Evolutionary conservation across 345 rosid species (phyloP).

Genomic region (Pugionium dolabratum): DNA sequence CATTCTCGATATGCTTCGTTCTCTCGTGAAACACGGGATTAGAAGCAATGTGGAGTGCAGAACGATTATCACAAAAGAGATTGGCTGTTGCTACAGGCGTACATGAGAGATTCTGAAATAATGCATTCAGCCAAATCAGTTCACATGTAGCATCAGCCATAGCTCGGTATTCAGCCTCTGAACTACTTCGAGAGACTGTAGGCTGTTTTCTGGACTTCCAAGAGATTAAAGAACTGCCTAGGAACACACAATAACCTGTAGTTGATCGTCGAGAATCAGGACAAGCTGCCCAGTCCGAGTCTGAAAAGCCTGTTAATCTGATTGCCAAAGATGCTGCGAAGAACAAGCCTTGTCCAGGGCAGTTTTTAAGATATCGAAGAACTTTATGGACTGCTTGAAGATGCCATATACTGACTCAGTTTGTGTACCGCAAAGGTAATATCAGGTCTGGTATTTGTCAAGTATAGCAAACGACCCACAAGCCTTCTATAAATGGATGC

Average conservation of each 20-base stretch:
- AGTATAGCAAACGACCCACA: not conserved
- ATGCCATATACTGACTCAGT: not conserved
- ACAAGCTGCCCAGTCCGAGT: not conserved
- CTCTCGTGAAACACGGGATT: not conserved
- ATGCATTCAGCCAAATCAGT: not conserved
- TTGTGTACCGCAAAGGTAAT: not conserved
- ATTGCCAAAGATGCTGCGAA: not conserved
- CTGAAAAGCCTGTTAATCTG: not conserved
- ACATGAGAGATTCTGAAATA: not conserved
- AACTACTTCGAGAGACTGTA: not conserved
- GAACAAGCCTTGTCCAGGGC: not conserved
- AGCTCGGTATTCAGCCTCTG: not conserved
- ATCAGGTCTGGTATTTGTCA: not conserved
- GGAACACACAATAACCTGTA: not conserved
- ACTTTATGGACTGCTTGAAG: not conserved
- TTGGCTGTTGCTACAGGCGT: not conserved
- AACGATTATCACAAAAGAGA: not conserved
- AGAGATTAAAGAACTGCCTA: not conserved
- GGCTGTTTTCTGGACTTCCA: not conserved
- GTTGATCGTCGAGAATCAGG: not conserved
- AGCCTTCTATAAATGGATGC: not conserved
- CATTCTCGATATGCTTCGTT: not conserved
- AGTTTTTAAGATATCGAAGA: not conserved
- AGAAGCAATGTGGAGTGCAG: not conserved
- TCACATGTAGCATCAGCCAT: not conserved